Base-by-base conservation (phyloP, 2,329 filamentous ascomycete species). In the Volutella citrinella region DNA sequence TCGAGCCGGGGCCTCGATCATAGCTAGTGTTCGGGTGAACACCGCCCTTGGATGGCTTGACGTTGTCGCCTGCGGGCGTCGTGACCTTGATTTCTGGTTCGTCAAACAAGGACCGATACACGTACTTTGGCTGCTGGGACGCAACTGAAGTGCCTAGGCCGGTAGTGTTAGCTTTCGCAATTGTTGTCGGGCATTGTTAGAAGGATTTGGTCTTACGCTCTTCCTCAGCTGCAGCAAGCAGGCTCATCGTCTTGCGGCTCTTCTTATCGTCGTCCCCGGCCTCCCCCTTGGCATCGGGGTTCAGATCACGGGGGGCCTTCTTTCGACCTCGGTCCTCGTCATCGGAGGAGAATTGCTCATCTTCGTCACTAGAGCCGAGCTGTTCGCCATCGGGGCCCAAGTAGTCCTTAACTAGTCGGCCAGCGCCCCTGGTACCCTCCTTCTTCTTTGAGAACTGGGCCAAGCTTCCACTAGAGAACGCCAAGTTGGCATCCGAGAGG, bases 21-120 rank as follows among this genome's bases (percentile, higher is more conserved):
- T 90, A 96, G 56, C 82, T 93, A 10, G 87, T 95, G 33, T 80
- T 78, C 2, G 90, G 90, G 57, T 94, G 90, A 10, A 93, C 77
- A 4, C 74, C 72, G 2, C 70, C 56, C 55, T 78, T 82, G 42
- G 51, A 65, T 32, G 62, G 56, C 49, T 74, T 79, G 45, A 68
- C 65, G 48, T 74, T 79, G 36, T 84, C 78, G 12, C 80, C 80
- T 4, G 73, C 66, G 2, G 83, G 76, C 19, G 70, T 73, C 1
- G 79, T 86, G 19, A 84, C 62, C 7, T 75, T 82, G 40, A 85
- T 80, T 43, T 78, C 69, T 3, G 82, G 81, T 30, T 87, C 82
- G 23, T 74, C 69, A 12, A 87, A 67, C 3, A 86, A 64, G 7
- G 82, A 85, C 20, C 75, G 67, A 45, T 83, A 82, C 38, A 76